A percentile compares a stretch with the other conserved stretches of the same genome.
These are phyloP conservation scores for Aspergillus ustus DNA, from an alignment of 2,329 filamentous ascomycete species.

Conservation along the genomic window DNA sequence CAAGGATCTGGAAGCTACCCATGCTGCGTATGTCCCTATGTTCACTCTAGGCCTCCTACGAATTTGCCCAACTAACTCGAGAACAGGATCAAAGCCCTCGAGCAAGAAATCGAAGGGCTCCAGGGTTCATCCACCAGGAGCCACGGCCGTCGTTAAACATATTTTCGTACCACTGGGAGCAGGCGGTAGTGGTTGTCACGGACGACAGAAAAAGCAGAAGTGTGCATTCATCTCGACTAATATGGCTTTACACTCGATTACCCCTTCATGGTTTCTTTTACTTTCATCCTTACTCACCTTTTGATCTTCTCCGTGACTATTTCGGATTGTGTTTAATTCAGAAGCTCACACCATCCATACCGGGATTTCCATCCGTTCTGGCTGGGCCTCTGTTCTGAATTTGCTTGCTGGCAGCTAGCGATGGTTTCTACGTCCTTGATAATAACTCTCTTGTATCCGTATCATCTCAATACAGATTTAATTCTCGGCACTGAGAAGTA, in stretches of 20 bases:
- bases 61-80: constrained; percentile 30
- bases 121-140: constrained; percentile 89
- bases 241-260: constrained; percentile 42
- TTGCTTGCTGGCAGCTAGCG: constrained; percentile 48
- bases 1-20: constrained; percentile 98
- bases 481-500: constrained; percentile 26
- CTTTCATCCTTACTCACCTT: constrained; percentile 17
- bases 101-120: constrained; percentile 90
- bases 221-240: constrained; percentile 36
- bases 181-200: constrained; percentile 27
- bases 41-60: background rate
- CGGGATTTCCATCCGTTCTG: constrained; percentile 20
- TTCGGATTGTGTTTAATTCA: constrained; percentile 37
- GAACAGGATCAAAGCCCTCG: constrained; percentile 58
- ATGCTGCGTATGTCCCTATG: constrained; percentile 66
- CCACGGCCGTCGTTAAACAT: constrained; percentile 81
- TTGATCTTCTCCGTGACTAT: constrained; percentile 22
- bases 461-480: constrained; percentile 47
- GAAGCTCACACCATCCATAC: constrained; percentile 36
- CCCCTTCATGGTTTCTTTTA: constrained; percentile 32
- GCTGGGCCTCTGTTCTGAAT: constrained; percentile 37
- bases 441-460: constrained; percentile 48
- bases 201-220: constrained; percentile 32
- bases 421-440: constrained; percentile 48
- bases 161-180: constrained; percentile 21